phyloP scores from a whole-genome alignment of 306 rosid species.

The Biancaea sappan region DNA sequence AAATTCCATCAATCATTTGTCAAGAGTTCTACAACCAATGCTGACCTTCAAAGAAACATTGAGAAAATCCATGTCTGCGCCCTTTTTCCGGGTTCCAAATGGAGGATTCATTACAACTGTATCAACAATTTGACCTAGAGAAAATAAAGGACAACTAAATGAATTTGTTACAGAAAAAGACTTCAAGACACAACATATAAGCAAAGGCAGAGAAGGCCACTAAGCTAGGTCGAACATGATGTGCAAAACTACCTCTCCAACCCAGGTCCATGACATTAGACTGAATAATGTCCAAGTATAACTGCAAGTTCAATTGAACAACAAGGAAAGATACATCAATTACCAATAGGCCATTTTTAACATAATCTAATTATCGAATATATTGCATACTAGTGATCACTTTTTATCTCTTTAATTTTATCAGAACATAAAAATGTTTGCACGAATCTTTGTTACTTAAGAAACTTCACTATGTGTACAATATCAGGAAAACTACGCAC shows the following conservation, averaged over 20 bases:
- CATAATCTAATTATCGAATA: constrained; percentile 26
- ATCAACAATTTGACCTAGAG: constrained; percentile 70
- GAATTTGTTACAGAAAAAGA: constrained; percentile 17
- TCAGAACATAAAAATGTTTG: constrained; percentile 6
- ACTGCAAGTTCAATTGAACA: constrained; percentile 58
- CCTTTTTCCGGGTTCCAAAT: constrained; percentile 85
- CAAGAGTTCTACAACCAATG: constrained; percentile 1
- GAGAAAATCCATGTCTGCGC: constrained; percentile 91
- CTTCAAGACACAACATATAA: background rate
- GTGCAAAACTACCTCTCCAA: constrained; percentile 67
- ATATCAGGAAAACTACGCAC: constrained; percentile 20
- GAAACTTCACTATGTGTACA: constrained; percentile 4
- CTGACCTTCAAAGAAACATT: constrained; percentile 72
- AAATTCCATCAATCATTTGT: constrained; percentile 14
- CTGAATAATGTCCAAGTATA: constrained; percentile 78
- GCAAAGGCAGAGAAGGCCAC: background rate
- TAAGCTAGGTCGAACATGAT: background rate
- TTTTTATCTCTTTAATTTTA: constrained; percentile 16
- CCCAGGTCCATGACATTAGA: constrained; percentile 62
- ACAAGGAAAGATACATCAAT: constrained; percentile 38
- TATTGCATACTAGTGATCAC: constrained; percentile 12
- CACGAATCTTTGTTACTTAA: constrained; percentile 1
- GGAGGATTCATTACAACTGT: constrained; percentile 97
- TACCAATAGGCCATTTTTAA: constrained; percentile 22
- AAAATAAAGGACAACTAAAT: constrained; percentile 27